Percentiles rank a stretch among this genome's conserved stretches.
Evolutionary conservation across 2,329 filamentous ascomycete genomes (phyloP).

Genomic region (Lachnellula arida): DNA sequence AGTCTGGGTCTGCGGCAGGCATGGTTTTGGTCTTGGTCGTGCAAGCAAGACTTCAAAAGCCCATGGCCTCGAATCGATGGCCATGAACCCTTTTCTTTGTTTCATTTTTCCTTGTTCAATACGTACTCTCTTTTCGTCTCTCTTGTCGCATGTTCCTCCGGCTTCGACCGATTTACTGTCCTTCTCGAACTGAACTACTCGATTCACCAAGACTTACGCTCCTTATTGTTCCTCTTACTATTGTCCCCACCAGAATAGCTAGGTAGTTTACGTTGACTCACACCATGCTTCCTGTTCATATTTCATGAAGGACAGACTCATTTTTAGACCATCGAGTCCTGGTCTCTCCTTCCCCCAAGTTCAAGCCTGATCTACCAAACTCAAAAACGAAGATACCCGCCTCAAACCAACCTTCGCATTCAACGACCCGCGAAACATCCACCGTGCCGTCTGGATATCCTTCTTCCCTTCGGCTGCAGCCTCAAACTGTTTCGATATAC

Average conservation of each 20-base stretch:
- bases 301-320: not conserved
- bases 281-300: slow-evolving; percentile 4
- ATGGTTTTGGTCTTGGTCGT: slow-evolving; percentile 6
- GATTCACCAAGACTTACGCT: not conserved
- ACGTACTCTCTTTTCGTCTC: slow-evolving; percentile 15
- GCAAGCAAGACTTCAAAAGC: slow-evolving; percentile 6
- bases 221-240: slow-evolving; percentile 11
- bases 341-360: slow-evolving; percentile 5
- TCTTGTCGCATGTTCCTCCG: slow-evolving; percentile 15
- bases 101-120: slow-evolving; percentile 19
- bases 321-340: not conserved
- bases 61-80: slow-evolving; percentile 13
- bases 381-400: not conserved
- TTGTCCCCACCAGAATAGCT: slow-evolving; percentile 9
- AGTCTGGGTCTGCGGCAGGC: slow-evolving; percentile 1
- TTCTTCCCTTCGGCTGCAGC: not conserved
- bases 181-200: not conserved
- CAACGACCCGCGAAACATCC: not conserved
- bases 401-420: not conserved
- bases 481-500: not conserved
- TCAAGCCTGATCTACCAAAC: not conserved
- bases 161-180: not conserved
- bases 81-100: slow-evolving; percentile 22
- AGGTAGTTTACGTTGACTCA: slow-evolving; percentile 6
- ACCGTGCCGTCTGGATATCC: not conserved